Base-by-base conservation (phyloP, 2,329 filamentous ascomycete species). In the Aspergillus bombycis region DNA sequence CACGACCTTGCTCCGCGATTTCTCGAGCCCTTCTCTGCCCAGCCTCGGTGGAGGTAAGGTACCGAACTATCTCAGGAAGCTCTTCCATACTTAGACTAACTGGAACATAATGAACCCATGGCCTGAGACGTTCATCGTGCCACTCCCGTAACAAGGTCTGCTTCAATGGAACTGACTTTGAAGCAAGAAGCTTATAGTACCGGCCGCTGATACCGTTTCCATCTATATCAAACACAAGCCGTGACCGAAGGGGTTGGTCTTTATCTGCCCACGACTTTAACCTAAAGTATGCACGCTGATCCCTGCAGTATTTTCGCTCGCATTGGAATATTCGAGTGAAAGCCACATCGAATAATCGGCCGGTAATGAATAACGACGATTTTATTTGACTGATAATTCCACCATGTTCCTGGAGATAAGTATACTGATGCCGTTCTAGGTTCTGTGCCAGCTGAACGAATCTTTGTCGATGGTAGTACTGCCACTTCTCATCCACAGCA, bases 81-180 rank as follows among this genome's bases (percentile, higher is more conserved):
- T 71, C 69, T 43, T 65, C 65, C 64, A 71, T 65, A 46, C 67
- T 64, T 41, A 65, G 63, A 28, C 67, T 69, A n/a, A 70, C 67
- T 0, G 69, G 70, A 23, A 72, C 66, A 48, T 71, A 72, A 57
- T 72, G 71, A 43, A 68, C 66, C 69, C 69, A 71, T 8, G 68
- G 65, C 16, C 62, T 21, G 1, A 72, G 61, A 23, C 70, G 67
- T 2, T 71, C 66, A 52, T 71, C 70, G 60, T 72, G 70, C 71
- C 70, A 71, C 52, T 72, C 71, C n/a, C 67, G 63, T 6, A 71
- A 62, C 8, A 67, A 54, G 0, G 70, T 71, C 43, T 70, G 70
- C 53, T 71, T 72, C 10, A 72, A 58, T 1, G 67, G 65, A 3
- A 61, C 54, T 3, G 70, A 67, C 48, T 60, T 65, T 10, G 67